Evolutionary conservation across 1,139 yeast genomes (phyloP), one percentile per base, ranked within the genome.

Genomic region (Kurtzmaniella quercitrusa): DNA sequence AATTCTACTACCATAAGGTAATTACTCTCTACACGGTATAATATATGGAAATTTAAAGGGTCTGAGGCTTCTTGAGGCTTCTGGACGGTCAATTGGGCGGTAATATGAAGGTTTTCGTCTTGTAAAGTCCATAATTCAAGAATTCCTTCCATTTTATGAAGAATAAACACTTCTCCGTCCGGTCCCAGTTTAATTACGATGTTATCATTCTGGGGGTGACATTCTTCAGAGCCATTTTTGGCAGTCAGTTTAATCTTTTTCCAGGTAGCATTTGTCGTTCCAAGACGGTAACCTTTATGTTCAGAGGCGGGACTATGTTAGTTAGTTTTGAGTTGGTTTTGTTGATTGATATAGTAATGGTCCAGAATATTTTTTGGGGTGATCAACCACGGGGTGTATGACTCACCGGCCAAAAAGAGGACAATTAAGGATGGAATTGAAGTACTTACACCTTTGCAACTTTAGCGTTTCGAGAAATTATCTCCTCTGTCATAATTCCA

Each of bases 191-290:
- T 73, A 33, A 68, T 50, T n/a, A 57, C 38, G 11, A 43, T 39
- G 9, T 43, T 45, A 14, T 45, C 38, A 18, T 40, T 41, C 2
- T 46, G 41, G 10, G 43, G 29, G 3, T 37, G 42, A 14, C 21
- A 3, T 17, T 49, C 55, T 17, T 46, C 48, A 6, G 41, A 43
- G 18, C 27, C 34, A 34, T 27, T 38, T 25, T 33, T 45, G 4
- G 71, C 56, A 8, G 66, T 73, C 41, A 66, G 70, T 46, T 68
- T 68, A 48, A 72, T 59, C 47, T 70, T 70, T 50, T 63, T 67
- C 75, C 76, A 72, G 1, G 76, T 62, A 19, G 77, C 77, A 15
- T 68, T 60, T 7, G 75, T 65, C 0, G 75, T 64, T 11, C 76
- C 77, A 29, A 68, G 56, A 44, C 61, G 60, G 50, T 68, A 63